Base-by-base conservation (phyloP, 805 yeast species). In the Candida ovalis region DNA sequence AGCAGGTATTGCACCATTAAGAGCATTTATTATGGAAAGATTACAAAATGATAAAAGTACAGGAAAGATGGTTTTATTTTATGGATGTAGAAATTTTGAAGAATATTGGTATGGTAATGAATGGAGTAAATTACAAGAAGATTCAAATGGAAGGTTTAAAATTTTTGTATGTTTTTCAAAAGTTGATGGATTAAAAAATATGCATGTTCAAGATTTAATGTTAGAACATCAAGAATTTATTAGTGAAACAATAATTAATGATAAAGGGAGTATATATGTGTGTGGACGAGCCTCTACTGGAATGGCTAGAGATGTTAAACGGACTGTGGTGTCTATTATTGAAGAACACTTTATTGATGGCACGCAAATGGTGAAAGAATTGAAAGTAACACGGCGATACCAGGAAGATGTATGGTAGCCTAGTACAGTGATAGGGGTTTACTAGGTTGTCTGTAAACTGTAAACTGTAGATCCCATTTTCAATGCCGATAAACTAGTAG, bases 351-450 rank as follows among this genome's bases (percentile, higher is more conserved):
- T 73, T 8, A 68, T 85, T 24, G 57, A 81, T 8, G 96, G 94
- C 9, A 79, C 78, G 46, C 86, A 81, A 45, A 69, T 81, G 50
- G 72, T 91, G 49, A 85, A 87, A 70, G 75, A 81, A 50, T 74
- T 86, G 74, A 87, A 86, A 67, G 78, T 86, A 8, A 81, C 84
- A 58, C 92, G 92, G 61, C 79, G 84, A 64, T 92, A 88, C 67
- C 97, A 90, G 70, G 98, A 92, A 70, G 98, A 92, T 74, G 95
- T 92, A 12, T 92, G 99, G 98, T 92, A 73, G 69, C 10, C 8
- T 12, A 24, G 28, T 33, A n/a, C 18, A 25, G 6, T 25, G 9
- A 6, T 25, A 7, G 6, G 28, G 9, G 10, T 25, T 25, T n/a
- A n/a, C n/a, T n/a, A n/a, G n/a, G n/a, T n/a, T n/a, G n/a, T n/a